Evolutionary conservation across 2,329 filamentous ascomycete genomes (phyloP).

Genomic region (Phialocephala subalpina): DNA sequence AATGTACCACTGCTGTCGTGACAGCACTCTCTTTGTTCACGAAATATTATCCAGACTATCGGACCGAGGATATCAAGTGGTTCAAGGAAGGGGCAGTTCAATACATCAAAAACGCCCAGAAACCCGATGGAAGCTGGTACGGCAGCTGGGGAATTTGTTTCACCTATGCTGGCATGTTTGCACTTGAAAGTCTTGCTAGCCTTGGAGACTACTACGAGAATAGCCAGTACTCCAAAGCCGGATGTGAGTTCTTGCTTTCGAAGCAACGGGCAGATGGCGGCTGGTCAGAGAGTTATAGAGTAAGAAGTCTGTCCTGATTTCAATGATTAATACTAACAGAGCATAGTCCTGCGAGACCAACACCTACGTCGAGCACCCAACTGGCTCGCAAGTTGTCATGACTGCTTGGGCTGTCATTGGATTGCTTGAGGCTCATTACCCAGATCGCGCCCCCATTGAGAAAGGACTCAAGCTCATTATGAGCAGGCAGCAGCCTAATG

Average conservation of each 20-base stretch:
- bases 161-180: slow-evolving; percentile 97
- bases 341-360: slow-evolving; percentile 76
- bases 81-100: slow-evolving; percentile 78
- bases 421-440: slow-evolving; percentile 83
- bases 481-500: slow-evolving; percentile 83
- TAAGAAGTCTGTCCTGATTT: slow-evolving; percentile 42
- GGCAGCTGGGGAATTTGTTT: slow-evolving; percentile 98
- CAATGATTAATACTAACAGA: slow-evolving; percentile 24
- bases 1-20: slow-evolving; percentile 95
- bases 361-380: slow-evolving; percentile 76
- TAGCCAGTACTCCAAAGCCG: slow-evolving; percentile 73
- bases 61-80: slow-evolving; percentile 73
- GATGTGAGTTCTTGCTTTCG: slow-evolving; percentile 85
- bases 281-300: slow-evolving; percentile 94
- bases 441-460: slow-evolving; percentile 74
- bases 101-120: slow-evolving; percentile 85
- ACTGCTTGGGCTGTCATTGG: slow-evolving; percentile 90
- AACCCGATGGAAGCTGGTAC: slow-evolving; percentile 92
- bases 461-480: slow-evolving; percentile 84
- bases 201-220: slow-evolving; percentile 84
- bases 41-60: slow-evolving; percentile 82
- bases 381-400: slow-evolving; percentile 88
- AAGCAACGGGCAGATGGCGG: slow-evolving; percentile 90
- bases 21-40: slow-evolving; percentile 86
- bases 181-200: slow-evolving; percentile 82